Evolutionary conservation across 176 grass and related monocot species (phyloP).

Genomic region (Alopecurus myosuroides): DNA sequence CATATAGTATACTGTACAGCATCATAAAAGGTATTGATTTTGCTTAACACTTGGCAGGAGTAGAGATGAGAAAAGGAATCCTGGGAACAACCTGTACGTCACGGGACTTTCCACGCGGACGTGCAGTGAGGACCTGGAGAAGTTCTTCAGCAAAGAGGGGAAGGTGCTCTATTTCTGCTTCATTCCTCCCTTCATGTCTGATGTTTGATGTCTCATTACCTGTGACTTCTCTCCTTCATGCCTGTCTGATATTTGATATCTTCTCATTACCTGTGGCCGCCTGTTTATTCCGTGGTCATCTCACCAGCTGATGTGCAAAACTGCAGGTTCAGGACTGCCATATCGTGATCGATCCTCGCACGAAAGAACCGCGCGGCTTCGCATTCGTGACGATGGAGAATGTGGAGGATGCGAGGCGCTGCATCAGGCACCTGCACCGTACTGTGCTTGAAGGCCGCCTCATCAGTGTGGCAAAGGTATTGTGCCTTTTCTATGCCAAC

Average conservation of each 20-base stretch:
- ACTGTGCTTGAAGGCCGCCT: slow-evolving; percentile 89
- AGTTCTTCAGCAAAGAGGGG: slow-evolving; percentile 85
- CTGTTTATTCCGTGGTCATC: neutral
- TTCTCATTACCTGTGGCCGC: neutral
- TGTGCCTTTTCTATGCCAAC: neutral
- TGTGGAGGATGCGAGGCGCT: slow-evolving; percentile 69
- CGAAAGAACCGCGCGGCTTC: slow-evolving; percentile 94
- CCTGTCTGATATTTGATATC: no score
- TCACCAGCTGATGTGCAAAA: neutral
- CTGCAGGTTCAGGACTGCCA: slow-evolving; percentile 73
- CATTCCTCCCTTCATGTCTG: neutral
- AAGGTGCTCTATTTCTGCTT: slow-evolving; percentile 39
- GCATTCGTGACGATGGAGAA: slow-evolving; percentile 91
- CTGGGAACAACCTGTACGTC: slow-evolving; percentile 93
- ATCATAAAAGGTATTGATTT: neutral
- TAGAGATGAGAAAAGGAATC: slow-evolving; percentile 59
- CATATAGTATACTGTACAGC: neutral
- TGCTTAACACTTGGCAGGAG: slow-evolving; percentile 28
- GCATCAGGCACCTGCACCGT: slow-evolving; percentile 77
- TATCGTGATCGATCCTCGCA: slow-evolving; percentile 81
- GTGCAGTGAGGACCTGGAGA: slow-evolving; percentile 66
- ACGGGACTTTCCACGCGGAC: slow-evolving; percentile 91
- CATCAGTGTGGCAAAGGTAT: slow-evolving; percentile 82
- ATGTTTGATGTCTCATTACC: neutral
- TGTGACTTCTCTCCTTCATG: neutral